phyloP scores from a whole-genome alignment of 1,284 basidiomycete genomes.

The Papiliotrema laurentii region DNA sequence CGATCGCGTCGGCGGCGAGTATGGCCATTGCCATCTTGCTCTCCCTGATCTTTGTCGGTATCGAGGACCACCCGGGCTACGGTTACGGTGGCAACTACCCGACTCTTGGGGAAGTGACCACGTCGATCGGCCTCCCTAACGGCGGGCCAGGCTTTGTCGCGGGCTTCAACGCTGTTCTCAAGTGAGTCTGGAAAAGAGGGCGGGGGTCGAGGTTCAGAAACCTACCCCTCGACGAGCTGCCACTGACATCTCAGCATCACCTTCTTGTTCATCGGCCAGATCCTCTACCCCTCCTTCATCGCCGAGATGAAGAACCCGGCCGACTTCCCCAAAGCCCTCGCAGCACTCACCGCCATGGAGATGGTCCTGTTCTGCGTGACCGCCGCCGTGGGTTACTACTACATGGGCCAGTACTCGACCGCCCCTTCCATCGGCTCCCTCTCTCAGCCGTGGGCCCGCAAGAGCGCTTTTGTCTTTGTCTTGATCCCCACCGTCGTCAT shows the following conservation, averaged over 20 bases:
- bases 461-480: constrained; percentile 50
- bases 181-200: constrained; percentile 37
- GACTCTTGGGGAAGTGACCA: constrained; percentile 28
- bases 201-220: too few species aligned
- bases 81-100: constrained; percentile 42
- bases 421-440: constrained; percentile 45
- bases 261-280: constrained; percentile 63
- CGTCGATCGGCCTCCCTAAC: constrained; percentile 34
- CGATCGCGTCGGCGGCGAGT: constrained; percentile 50
- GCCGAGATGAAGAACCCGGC: constrained; percentile 49
- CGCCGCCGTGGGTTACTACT: constrained; percentile 59
- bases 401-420: constrained; percentile 41
- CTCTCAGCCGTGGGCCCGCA: constrained; percentile 51
- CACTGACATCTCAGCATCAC: constrained; percentile 36
- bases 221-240: constrained; percentile 13
- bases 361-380: constrained; percentile 59
- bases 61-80: constrained; percentile 48
- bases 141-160: constrained; percentile 57
- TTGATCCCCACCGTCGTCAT: constrained; percentile 43
- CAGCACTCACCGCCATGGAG: constrained; percentile 54
- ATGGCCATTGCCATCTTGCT: constrained; percentile 59
- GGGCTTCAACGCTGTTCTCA: constrained; percentile 51
- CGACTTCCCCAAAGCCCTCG: constrained; percentile 59
- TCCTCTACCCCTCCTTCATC: constrained; percentile 51
- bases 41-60: constrained; percentile 55